phyloP scores from a whole-genome alignment of 2,329 filamentous ascomycete species.

The Sclerotinia glacialis region DNA sequence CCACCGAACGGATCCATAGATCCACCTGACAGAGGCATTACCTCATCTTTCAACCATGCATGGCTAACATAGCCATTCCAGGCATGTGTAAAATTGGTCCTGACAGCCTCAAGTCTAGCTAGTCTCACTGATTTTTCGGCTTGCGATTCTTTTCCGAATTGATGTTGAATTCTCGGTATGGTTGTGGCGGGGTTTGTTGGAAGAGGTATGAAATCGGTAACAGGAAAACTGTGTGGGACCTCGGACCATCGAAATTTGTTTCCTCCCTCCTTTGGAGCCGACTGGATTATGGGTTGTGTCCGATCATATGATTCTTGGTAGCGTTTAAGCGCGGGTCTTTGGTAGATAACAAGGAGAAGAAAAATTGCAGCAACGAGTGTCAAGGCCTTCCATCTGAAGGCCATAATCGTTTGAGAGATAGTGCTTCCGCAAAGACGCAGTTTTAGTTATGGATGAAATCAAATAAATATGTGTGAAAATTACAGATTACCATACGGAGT shows the following conservation, averaged over 20 bases:
- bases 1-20: constrained; percentile 79
- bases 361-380: constrained; percentile 4
- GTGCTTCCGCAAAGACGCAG: neutral
- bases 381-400: constrained; percentile 8
- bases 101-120: constrained; percentile 27
- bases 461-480: neutral
- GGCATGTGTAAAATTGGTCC: constrained; percentile 40
- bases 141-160: constrained; percentile 24
- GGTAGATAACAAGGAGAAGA: constrained; percentile 1
- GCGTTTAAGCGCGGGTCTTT: neutral
- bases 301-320: neutral
- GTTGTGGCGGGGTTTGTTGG: constrained; percentile 11
- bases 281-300: neutral
- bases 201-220: constrained; percentile 21
- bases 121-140: constrained; percentile 23
- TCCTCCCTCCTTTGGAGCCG: neutral
- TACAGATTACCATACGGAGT: neutral
- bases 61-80: constrained; percentile 79
- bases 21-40: constrained; percentile 66
- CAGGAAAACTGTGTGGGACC: constrained; percentile 19
- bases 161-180: constrained; percentile 32
- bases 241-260: constrained; percentile 16
- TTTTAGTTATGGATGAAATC: neutral
- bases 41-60: constrained; percentile 83
- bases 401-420: neutral